Base-by-base conservation (phyloP, 192 early-diverging fungal genomes). In the Coemansia sp. region DNA sequence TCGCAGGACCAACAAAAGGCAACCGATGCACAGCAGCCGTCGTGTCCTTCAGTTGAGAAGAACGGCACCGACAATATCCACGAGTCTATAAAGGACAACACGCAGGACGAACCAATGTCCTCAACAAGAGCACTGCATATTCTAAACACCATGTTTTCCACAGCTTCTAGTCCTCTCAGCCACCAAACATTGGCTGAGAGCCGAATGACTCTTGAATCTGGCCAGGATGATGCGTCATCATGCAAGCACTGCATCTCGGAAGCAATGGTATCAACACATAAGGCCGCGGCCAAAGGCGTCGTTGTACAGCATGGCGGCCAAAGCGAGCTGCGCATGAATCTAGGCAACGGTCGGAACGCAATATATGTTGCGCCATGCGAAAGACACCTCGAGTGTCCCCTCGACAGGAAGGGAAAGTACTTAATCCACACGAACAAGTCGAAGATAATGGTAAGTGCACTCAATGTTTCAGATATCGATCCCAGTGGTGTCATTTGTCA, bases 331-430 rank as follows among this genome's bases (percentile, higher is more conserved):
- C 75, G 73, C 67, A 75, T 78, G 72, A 83, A 83, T 41, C 63
- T 83, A 54, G 81, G 81, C 38, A 68, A 61, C 37, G 81, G 81
- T 10, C 71, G 76, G 58, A 83, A 83, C 56, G 76, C 68, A 8
- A 73, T 83, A 13, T 83, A 83, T 50, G 81, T 83, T 42, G 81
- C 81, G 14, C 81, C 81, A 37, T 83, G 72, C 63, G 81, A 83
- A 70, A 63, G 61, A 32, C 75, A 69, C 44, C 61, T 77, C 7
- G 81, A 77, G 45, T 83, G 81, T 59, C 81, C 81, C 32, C 67
- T 78, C 25, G 76, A 78, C 55, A 83, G 69, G 60, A 71, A 75
- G 73, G 81, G 81, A 65, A 74, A 71, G 25, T 83, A 83, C 65
- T 64, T 83, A 40, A 69, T 83, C 16, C 81, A 83, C 65, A 78